Base-by-base conservation (phyloP, 1,284 basidiomycete species). In the Pseudozyma thailandica region DNA sequence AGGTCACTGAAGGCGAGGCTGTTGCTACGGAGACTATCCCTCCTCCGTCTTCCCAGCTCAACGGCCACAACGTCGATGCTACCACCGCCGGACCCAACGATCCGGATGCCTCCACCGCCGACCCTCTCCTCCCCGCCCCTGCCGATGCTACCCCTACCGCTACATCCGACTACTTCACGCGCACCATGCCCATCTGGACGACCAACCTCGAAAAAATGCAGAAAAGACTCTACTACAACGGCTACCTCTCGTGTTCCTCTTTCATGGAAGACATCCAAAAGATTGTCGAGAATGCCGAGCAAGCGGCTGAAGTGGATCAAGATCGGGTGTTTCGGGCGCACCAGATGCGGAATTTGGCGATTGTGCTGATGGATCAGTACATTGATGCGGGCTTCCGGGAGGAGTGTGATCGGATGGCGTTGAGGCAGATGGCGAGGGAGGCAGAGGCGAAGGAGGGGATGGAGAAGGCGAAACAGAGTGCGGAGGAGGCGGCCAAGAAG, bases 391-490 rank as follows among this genome's bases (percentile, higher is more conserved):
- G 88, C 45, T 92, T 97, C 83, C 86, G 86, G 39, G 78, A 90
- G 27, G 94, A 97, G 81, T 98, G 94, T 82, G 90, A 91, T 82
- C 87, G 91, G 55, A 95, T 95, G 91, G 91, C 91, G 9, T 87
- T 85, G 45, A 86, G 95, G 30, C 91, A 94, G 84, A 84, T 87
- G 62, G 88, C 90, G 82, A 85, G 92, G 18, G 75, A 80, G 47
- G 50, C 58, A 21, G 73, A 79, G 56, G 69, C 70, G 10, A 42
- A 65, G 63, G 84, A 89, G 76, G 87, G 88, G 20, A 89, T 89
- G 61, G 84, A 85, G 56, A 86, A 85, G 74, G 88, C 87, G 76
- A 86, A 84, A 52, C 61, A 73, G 26, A 68, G 71, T 6, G 71
- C 72, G 16, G 77, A 70, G 39, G 79, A 71, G 38, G 72, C 71